A percentile compares a stretch with the other conserved stretches of the same genome.
Conservation (phyloP, 345 rosid genomes). For the Acer saccharum region DNA sequence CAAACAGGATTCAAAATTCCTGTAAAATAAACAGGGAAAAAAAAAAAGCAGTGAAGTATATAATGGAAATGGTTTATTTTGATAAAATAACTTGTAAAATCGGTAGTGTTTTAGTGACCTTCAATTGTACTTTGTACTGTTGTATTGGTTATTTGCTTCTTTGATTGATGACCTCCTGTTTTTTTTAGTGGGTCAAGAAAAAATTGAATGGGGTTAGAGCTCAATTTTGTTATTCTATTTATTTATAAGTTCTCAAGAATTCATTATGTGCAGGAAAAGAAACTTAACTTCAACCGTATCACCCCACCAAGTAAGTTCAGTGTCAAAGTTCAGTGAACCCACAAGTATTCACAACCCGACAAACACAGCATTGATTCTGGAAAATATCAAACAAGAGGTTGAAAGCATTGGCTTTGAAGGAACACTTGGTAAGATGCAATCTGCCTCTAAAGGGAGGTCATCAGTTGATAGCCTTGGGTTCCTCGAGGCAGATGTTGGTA, state of each 20-base stretch:
- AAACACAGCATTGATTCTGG: slow-evolving; percentile 88
- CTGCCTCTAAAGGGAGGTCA: slow-evolving; percentile 56
- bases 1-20: not conserved
- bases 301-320: slow-evolving; percentile 55
- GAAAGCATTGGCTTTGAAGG: slow-evolving; percentile 53
- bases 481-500: slow-evolving; percentile 42
- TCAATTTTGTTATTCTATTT: not conserved
- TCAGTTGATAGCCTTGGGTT: slow-evolving; percentile 41
- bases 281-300: slow-evolving; percentile 58
- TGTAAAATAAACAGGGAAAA: no score
- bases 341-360: slow-evolving; percentile 81
- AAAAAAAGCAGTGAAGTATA: no score
- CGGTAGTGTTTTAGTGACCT: not conserved
- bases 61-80: not conserved
- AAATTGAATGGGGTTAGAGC: not conserved
- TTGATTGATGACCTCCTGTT: not conserved
- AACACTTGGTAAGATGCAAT: slow-evolving; percentile 39
- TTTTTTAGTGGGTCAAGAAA: not conserved
- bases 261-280: slow-evolving; percentile 59
- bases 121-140: not conserved
- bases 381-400: slow-evolving; percentile 89
- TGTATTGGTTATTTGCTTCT: not conserved
- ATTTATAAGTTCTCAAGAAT: slow-evolving; percentile 9
- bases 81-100: not conserved
- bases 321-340: no score